Percentiles rank a stretch among this genome's conserved stretches.
phyloP scores from a whole-genome alignment of 2,329 filamentous ascomycete genomes.

The Cytospora piceae region DNA sequence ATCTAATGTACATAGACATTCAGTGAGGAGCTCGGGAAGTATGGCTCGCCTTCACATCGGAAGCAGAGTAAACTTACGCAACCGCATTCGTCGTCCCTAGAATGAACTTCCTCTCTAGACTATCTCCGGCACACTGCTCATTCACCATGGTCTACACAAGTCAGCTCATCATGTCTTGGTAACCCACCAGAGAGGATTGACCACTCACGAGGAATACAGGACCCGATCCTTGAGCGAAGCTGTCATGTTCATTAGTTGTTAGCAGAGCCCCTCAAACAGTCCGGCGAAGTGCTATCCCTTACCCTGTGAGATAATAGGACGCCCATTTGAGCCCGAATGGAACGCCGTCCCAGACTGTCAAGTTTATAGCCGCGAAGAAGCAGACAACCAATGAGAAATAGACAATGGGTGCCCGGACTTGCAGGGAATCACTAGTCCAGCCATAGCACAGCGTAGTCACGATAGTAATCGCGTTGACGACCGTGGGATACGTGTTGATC shows the following conservation, averaged over 20 bases:
- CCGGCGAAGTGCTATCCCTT: background rate
- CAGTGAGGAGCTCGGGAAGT: background rate
- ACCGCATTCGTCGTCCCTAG: slow-evolving; percentile 35
- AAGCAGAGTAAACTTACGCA: slow-evolving; percentile 25
- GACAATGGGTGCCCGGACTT: slow-evolving; percentile 35
- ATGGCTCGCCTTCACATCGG: background rate
- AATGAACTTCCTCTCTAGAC: slow-evolving; percentile 35
- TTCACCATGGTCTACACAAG: slow-evolving; percentile 35
- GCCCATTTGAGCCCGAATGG: slow-evolving; percentile 36
- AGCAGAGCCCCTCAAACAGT: background rate
- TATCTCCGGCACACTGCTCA: slow-evolving; percentile 33
- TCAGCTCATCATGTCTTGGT: background rate
- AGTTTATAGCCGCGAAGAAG: slow-evolving; percentile 35
- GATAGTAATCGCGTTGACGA: slow-evolving; percentile 36
- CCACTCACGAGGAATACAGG: slow-evolving; percentile 34
- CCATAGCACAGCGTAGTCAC: slow-evolving; percentile 37
- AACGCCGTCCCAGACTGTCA: slow-evolving; percentile 36
- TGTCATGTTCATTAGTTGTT: background rate
- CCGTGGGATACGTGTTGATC: slow-evolving; percentile 40
- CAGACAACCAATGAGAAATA: slow-evolving; percentile 36
- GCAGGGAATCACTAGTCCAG: slow-evolving; percentile 37
- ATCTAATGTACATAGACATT: slow-evolving; percentile 2
- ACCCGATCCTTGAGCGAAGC: slow-evolving; percentile 35
- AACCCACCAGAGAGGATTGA: too few species aligned
- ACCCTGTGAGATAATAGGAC: slow-evolving; percentile 35